Percentiles rank a stretch among this genome's conserved stretches.
phyloP scores from a whole-genome alignment of 2,329 filamentous ascomycete species.

The Aspergillus niger region DNA sequence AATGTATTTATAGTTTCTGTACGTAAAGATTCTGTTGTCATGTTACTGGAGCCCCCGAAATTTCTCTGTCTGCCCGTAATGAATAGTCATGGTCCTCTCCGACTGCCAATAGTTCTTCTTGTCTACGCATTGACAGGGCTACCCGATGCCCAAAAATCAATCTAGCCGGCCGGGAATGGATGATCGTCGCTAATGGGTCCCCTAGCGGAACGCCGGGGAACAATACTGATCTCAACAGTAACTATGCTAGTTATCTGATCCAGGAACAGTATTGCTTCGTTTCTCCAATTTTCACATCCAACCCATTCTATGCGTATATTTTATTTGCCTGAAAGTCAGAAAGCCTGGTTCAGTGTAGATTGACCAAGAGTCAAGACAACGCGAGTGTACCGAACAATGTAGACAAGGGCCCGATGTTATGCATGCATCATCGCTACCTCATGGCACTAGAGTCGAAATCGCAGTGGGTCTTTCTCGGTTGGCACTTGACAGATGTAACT shows the following conservation, averaged over 20 bases:
- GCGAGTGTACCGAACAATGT: neutral
- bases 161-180: neutral
- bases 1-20: too few relatives aligned
- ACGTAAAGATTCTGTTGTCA: too few relatives aligned
- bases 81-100: neutral
- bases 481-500: neutral
- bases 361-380: neutral
- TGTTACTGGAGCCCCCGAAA: too few relatives aligned
- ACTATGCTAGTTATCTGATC: neutral
- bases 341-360: neutral
- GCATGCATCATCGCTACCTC: slow-evolving; percentile 2
- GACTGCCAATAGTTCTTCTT: neutral
- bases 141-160: neutral
- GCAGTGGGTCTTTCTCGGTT: neutral
- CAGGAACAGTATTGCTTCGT: neutral
- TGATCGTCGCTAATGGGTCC: slow-evolving; percentile 4
- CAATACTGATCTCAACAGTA: neutral
- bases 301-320: neutral
- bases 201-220: neutral
- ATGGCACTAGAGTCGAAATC: neutral
- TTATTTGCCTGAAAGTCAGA: neutral
- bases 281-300: neutral
- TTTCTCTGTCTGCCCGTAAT: neutral
- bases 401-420: neutral
- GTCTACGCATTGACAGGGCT: neutral